Percentiles rank a stretch among this genome's conserved stretches.
These are phyloP conservation scores for Suillus discolor DNA, from an alignment of 768 basidiomycete genomes.

Conservation along the genomic window DNA sequence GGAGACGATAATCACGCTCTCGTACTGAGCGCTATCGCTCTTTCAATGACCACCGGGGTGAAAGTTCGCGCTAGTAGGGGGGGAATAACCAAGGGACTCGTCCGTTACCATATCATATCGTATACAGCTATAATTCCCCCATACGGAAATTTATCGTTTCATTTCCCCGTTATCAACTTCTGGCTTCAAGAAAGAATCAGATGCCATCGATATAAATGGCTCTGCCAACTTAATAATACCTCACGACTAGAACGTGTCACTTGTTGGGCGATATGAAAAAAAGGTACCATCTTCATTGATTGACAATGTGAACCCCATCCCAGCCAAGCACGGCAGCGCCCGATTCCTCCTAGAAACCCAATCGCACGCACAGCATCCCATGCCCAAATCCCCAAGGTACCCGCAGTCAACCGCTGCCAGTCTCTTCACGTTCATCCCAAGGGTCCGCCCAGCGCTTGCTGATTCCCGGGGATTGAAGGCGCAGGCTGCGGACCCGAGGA, in stretches of 20 bases:
- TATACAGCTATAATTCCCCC: neutral
- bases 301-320: neutral
- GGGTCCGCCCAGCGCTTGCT: neutral
- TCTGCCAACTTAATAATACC: neutral
- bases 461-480: neutral
- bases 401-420: too few relatives aligned
- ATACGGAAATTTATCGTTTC: neutral
- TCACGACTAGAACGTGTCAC: neutral
- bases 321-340: neutral
- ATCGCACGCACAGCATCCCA: neutral
- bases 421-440: neutral
- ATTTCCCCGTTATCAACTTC: neutral
- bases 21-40: neutral
- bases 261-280: neutral
- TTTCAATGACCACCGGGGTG: too few relatives aligned
- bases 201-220: neutral
- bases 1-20: neutral
- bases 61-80: too few relatives aligned
- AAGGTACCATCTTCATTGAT: neutral
- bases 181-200: slow-evolving; percentile 1
- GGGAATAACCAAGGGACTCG: neutral
- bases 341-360: neutral
- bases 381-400: too few relatives aligned
- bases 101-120: neutral
- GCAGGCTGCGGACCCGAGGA: neutral